Evolutionary conservation across 2,329 filamentous ascomycete genomes (phyloP).

Genomic region (Scedosporium apiospermum): DNA sequence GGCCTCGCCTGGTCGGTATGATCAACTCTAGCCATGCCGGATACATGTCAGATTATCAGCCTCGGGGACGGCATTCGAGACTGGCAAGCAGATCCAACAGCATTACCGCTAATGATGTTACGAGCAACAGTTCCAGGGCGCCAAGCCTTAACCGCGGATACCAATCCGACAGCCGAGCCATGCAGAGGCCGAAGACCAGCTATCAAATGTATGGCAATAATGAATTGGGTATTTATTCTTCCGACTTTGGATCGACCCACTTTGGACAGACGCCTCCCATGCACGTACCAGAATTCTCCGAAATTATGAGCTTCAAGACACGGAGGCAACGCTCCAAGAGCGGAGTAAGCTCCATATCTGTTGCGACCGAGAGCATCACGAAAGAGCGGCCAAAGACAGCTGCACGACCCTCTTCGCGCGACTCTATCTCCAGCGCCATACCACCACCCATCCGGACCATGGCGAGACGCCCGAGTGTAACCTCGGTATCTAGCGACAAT

Average conservation of each 20-base stretch:
- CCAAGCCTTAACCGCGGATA: slow-evolving; percentile 2
- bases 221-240: neutral
- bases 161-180: neutral
- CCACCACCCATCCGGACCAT: neutral
- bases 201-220: neutral
- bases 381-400: neutral
- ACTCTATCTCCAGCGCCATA: neutral
- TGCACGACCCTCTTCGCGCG: neutral
- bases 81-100: neutral
- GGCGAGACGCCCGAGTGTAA: neutral
- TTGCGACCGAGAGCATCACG: neutral
- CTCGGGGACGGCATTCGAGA: neutral
- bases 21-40: neutral
- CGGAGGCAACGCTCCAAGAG: neutral
- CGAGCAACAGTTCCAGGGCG: neutral
- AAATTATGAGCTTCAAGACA: neutral
- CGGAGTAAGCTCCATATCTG: neutral
- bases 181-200: slow-evolving; percentile 1
- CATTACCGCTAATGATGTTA: neutral
- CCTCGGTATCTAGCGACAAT: neutral
- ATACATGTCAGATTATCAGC: neutral
- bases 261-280: neutral
- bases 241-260: neutral
- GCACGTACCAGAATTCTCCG: neutral
- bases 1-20: neutral